A percentile compares a stretch with the other conserved stretches of the same genome.
Evolutionary conservation across 2,329 filamentous ascomycete genomes (phyloP).

Genomic region (Diplodia intermedia): DNA sequence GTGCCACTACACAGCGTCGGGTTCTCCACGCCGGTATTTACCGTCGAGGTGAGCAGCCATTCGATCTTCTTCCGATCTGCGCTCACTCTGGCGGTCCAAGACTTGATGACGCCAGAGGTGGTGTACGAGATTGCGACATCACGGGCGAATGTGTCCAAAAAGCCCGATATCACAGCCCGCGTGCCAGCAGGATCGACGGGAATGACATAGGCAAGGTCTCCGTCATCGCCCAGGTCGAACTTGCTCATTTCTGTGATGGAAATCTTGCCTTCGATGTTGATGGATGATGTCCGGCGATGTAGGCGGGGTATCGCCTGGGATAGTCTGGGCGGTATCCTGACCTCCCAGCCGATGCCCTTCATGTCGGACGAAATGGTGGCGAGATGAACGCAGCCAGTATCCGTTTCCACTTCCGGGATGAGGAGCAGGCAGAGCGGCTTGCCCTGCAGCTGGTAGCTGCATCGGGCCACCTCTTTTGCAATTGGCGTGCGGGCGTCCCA

Average conservation of each 20-base stretch:
- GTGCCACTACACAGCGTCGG: conserved; percentile 84
- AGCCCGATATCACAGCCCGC: conserved; percentile 72
- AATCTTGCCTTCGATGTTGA: conserved; percentile 46
- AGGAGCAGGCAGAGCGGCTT: conserved; percentile 82
- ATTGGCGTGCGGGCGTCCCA: conserved; percentile 75
- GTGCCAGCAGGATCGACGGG: conserved; percentile 88
- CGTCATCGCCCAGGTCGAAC: conserved; percentile 68
- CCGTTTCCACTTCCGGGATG: conserved; percentile 69
- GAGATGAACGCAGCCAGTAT: conserved; percentile 65
- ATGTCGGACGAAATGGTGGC: conserved; percentile 83
- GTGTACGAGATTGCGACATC: conserved; percentile 90
- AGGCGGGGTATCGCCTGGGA: conserved; percentile 16
- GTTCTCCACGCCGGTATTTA: conserved; percentile 76
- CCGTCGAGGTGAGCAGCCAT: conserved; percentile 81
- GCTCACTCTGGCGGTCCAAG: conserved; percentile 83
- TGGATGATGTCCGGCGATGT: conserved; percentile 33
- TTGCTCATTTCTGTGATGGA: conserved; percentile 71
- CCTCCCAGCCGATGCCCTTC: conserved; percentile 81
- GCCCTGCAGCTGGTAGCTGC: conserved; percentile 66
- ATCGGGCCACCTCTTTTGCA: conserved; percentile 66
- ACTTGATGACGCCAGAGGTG: conserved; percentile 73
- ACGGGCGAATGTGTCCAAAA: conserved; percentile 83
- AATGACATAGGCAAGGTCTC: conserved; percentile 66
- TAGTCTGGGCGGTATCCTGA: conserved; percentile 63
- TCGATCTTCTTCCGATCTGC: conserved; percentile 66